phyloP scores from a whole-genome alignment of 257 asterid species.

The Petunia axillaris region DNA sequence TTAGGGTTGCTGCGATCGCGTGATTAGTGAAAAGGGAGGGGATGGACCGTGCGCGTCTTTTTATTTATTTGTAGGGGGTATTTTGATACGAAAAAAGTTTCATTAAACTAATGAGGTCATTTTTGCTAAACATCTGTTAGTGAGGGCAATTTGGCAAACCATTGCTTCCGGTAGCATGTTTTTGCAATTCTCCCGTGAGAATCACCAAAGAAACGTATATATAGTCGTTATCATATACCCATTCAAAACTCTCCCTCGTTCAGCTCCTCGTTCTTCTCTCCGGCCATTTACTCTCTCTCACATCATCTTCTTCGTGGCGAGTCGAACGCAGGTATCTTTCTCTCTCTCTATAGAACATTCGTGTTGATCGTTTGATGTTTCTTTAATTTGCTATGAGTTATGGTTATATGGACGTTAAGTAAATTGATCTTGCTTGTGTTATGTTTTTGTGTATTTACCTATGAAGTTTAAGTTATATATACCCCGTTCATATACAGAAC shows the following conservation, averaged over 20 bases:
- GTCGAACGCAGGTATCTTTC: constrained; percentile 12
- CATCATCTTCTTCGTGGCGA: neutral
- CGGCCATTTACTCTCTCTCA: constrained; percentile 6
- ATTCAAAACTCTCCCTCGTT: neutral
- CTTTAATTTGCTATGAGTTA: neutral
- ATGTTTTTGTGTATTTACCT: neutral
- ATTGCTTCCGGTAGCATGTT: too few species aligned
- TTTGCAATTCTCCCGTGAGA: too few species aligned
- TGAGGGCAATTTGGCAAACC: too few species aligned
- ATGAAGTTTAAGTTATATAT: neutral
- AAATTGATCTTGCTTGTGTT: neutral
- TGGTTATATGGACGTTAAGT: neutral
- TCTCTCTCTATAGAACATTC: neutral
- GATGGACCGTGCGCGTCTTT: too few species aligned
- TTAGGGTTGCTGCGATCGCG: too few species aligned
- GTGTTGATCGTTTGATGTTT: neutral
- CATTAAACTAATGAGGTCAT: too few species aligned
- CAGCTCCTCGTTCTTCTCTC: constrained; percentile 20
- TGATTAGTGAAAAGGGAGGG: too few species aligned
- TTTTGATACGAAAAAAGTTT: too few species aligned
- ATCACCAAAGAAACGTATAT: neutral
- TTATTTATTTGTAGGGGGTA: too few species aligned
- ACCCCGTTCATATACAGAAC: neutral
- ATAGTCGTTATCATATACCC: neutral
- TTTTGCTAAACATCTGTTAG: too few species aligned